Conservation (phyloP, 2,329 filamentous ascomycete genomes). For the Dothideomycetes sp. region DNA sequence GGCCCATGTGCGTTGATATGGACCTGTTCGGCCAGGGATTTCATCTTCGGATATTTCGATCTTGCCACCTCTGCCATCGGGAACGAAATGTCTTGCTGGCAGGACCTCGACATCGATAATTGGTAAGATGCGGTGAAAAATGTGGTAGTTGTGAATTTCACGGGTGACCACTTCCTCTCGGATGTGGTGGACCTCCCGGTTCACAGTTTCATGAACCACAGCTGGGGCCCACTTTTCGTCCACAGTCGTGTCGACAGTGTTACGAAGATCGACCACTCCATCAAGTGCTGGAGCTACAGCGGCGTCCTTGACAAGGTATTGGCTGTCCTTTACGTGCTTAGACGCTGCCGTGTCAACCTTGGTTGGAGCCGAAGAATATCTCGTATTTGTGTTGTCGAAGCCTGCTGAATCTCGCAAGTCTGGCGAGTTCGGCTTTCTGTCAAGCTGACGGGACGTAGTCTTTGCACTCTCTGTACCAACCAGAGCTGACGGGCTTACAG, state of each 20-base stretch:
- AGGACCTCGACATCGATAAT: constrained; percentile 43
- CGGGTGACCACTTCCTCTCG: constrained; percentile 37
- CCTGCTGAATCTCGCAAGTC: no score
- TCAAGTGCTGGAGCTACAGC: constrained; percentile 10
- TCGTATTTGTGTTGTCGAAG: no score
- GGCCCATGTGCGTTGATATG: constrained; percentile 17
- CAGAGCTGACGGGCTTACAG: no score
- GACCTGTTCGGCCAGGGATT: constrained; percentile 21
- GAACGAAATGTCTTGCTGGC: constrained; percentile 41
- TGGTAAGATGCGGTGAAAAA: constrained; percentile 42
- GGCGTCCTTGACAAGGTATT: constrained; percentile 9
- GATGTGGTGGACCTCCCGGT: constrained; percentile 33
- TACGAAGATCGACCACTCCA: constrained; percentile 23
- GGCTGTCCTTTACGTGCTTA: background rate
- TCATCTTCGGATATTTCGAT: constrained; percentile 35
- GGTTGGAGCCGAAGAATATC: background rate
- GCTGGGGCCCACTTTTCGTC: constrained; percentile 32
- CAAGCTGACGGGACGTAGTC: background rate
- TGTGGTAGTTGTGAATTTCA: constrained; percentile 44
- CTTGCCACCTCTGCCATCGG: constrained; percentile 19
- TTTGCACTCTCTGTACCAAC: no score
- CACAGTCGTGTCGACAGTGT: constrained; percentile 29
- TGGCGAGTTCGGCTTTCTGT: background rate
- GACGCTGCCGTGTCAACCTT: background rate
- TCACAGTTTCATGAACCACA: constrained; percentile 39